phyloP scores from a whole-genome alignment of 768 basidiomycete species.

The Tylopilus subfusipes region DNA sequence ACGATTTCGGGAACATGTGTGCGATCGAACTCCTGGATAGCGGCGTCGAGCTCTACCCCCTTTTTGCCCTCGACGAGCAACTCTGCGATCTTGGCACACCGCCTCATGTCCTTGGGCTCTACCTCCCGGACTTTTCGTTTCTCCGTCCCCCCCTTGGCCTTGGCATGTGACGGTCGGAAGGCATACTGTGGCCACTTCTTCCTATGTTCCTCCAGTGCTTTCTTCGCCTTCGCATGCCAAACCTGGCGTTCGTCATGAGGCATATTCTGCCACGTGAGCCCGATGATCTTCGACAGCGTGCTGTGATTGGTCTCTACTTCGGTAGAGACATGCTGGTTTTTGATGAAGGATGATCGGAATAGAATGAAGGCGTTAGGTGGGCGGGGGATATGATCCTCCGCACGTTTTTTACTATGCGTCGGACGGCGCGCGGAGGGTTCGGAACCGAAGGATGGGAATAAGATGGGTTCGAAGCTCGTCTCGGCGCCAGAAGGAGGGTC shows the following conservation, averaged over 20 bases:
- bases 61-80: constrained; percentile 65
- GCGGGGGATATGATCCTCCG: constrained; percentile 74
- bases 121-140: constrained; percentile 36
- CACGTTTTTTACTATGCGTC: constrained; percentile 66
- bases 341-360: constrained; percentile 81
- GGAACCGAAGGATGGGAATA: constrained; percentile 54
- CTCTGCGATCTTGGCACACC: constrained; percentile 66
- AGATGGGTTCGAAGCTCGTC: constrained; percentile 41
- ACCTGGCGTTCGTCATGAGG: constrained; percentile 70
- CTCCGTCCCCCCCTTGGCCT: constrained; percentile 29
- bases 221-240: constrained; percentile 76
- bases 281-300: constrained; percentile 81
- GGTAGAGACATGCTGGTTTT: constrained; percentile 70
- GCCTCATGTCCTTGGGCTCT: constrained; percentile 51
- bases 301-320: constrained; percentile 80
- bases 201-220: constrained; percentile 69
- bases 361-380: constrained; percentile 87
- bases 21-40: constrained; percentile 58
- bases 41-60: constrained; percentile 57
- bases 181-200: constrained; percentile 69
- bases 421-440: constrained; percentile 38
- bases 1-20: constrained; percentile 55
- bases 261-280: constrained; percentile 77
- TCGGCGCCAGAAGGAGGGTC: constrained; percentile 41
- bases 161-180: constrained; percentile 59